These are phyloP conservation scores for Skeletonema costatum DNA, from an alignment of 108 stramenopile species.

Conservation along the genomic window DNA sequence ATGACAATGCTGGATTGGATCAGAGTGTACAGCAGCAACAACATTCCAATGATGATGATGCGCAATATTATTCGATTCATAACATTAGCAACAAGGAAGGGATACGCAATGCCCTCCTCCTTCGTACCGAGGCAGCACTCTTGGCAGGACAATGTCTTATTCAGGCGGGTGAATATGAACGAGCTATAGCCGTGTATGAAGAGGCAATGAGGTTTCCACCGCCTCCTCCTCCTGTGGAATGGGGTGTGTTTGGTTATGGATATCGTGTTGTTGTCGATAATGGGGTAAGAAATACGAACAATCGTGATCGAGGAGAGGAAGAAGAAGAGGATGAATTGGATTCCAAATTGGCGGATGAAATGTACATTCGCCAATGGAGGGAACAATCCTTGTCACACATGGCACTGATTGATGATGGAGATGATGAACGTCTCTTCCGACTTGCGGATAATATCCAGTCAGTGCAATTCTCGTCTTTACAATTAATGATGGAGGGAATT, in stretches of 20 bases:
- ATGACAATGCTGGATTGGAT: constrained; percentile 24
- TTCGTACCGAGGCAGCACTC: constrained; percentile 39
- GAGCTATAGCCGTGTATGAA: constrained; percentile 30
- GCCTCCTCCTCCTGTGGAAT: constrained; percentile 28
- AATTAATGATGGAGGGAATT: constrained; percentile 29
- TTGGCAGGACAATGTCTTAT: constrained; percentile 42
- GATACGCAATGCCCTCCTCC: constrained; percentile 23
- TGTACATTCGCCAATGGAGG: constrained; percentile 35
- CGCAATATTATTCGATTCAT: not conserved
- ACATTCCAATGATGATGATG: too few species aligned
- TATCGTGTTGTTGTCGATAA: constrained; percentile 8
- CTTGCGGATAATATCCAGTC: constrained; percentile 19
- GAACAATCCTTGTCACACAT: constrained; percentile 35
- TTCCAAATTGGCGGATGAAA: constrained; percentile 19
- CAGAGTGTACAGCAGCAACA: not conserved
- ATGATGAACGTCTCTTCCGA: constrained; percentile 41
- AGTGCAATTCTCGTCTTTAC: constrained; percentile 11
- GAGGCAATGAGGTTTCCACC: constrained; percentile 45
- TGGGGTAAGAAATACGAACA: not conserved
- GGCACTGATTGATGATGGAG: constrained; percentile 43
- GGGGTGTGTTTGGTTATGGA: constrained; percentile 42
- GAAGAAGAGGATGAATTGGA: constrained; percentile 8
- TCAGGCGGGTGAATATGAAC: constrained; percentile 33
- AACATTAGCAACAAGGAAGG: constrained; percentile 17
- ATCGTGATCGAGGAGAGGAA: not conserved